A percentile compares a stretch with the other conserved stretches of the same genome.
Evolutionary conservation across 1,284 basidiomycete species (phyloP).

Genomic region (Agroathelia rolfsii): DNA sequence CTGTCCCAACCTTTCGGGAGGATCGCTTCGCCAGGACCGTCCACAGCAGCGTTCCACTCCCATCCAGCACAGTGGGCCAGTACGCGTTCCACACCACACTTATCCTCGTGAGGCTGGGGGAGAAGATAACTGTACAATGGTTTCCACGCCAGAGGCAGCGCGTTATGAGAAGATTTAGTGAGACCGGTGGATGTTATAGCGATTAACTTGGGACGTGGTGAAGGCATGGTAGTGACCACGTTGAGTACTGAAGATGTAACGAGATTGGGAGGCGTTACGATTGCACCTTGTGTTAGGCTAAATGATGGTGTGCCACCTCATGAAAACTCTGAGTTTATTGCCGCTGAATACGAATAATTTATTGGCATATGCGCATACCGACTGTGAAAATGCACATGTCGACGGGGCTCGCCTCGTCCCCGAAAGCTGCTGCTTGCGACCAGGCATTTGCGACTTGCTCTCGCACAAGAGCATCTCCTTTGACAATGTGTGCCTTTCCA

Average conservation of each 20-base stretch:
- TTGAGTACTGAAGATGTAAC: constrained; percentile 41
- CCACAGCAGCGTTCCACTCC: constrained; percentile 28
- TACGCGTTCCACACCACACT: constrained; percentile 42
- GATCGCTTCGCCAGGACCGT: constrained; percentile 28
- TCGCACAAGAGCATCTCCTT: constrained; percentile 37
- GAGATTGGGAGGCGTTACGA: constrained; percentile 37
- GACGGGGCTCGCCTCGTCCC: constrained; percentile 13
- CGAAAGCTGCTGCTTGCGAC: constrained; percentile 21
- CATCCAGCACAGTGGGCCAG: constrained; percentile 35
- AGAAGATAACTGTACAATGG: constrained; percentile 36
- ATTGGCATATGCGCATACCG: no score
- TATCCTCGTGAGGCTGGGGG: constrained; percentile 40
- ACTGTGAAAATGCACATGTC: constrained; percentile 30
- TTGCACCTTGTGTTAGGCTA: constrained; percentile 29
- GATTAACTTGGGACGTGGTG: constrained; percentile 38
- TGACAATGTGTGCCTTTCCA: constrained; percentile 32
- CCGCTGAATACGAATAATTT: no score
- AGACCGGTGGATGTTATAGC: constrained; percentile 43
- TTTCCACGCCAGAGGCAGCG: constrained; percentile 38
- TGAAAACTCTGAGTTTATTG: no score
- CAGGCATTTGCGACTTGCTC: constrained; percentile 35
- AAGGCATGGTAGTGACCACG: constrained; percentile 35
- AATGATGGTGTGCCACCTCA: constrained; percentile 36
- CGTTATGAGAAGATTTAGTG: constrained; percentile 29
- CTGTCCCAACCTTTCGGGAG: constrained; percentile 31